Evolutionary conservation across 768 basidiomycete genomes (phyloP).

Genomic region (Termitomyces titanicus): DNA sequence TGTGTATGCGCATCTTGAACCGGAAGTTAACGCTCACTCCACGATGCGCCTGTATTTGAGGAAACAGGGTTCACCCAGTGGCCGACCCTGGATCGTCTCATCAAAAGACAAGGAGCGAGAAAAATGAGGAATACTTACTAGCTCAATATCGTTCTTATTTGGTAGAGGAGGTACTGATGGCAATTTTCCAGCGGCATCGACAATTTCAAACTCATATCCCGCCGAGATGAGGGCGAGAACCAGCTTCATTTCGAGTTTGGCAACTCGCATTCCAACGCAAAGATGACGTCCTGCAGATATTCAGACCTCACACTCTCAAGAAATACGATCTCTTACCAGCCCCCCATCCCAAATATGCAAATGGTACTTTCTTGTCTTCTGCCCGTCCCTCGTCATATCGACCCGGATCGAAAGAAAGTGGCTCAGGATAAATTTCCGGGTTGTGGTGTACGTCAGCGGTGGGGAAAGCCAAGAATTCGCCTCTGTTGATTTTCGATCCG

Average conservation of each 20-base stretch:
- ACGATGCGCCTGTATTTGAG: slow-evolving; percentile 18
- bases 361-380: slow-evolving; percentile 31
- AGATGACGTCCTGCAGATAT: slow-evolving; percentile 30
- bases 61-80: slow-evolving; percentile 24
- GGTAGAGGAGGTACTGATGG: slow-evolving; percentile 23
- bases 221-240: slow-evolving; percentile 30
- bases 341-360: slow-evolving; percentile 37
- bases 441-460: slow-evolving; percentile 32
- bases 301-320: not conserved
- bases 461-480: slow-evolving; percentile 33
- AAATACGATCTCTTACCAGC: slow-evolving; percentile 22
- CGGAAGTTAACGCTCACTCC: not conserved
- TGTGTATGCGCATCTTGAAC: no score
- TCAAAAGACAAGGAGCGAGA: not conserved
- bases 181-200: slow-evolving; percentile 27
- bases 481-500: slow-evolving; percentile 22
- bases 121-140: slow-evolving; percentile 13
- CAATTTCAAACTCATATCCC: slow-evolving; percentile 31
- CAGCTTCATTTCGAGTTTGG: slow-evolving; percentile 36
- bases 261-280: slow-evolving; percentile 35
- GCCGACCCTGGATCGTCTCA: slow-evolving; percentile 18
- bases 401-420: slow-evolving; percentile 31
- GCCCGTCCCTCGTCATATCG: slow-evolving; percentile 27
- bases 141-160: slow-evolving; percentile 29
- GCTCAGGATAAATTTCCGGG: slow-evolving; percentile 30